Evolutionary conservation across 2,329 filamentous ascomycete genomes (phyloP).

Genomic region (Penicillium sp.): DNA sequence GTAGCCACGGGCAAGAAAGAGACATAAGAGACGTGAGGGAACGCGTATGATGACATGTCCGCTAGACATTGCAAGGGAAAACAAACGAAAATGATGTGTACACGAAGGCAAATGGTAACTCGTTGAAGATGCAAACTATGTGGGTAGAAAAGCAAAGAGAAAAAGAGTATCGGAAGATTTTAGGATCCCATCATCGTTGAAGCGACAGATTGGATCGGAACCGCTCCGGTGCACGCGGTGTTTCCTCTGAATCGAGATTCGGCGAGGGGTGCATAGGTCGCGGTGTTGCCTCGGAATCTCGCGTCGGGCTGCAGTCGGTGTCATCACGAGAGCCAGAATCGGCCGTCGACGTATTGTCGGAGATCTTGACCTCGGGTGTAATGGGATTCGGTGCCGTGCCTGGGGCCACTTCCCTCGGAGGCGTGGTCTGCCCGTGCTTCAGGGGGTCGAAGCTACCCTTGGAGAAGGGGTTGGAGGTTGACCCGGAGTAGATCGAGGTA

Average conservation of each 20-base stretch:
- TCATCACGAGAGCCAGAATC: constrained; percentile 17
- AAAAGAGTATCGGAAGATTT: constrained; percentile 4
- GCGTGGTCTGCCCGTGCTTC: constrained; percentile 31
- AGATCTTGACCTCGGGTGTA: constrained; percentile 19
- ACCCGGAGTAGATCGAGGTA: constrained; percentile 22
- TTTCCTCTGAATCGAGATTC: constrained; percentile 24
- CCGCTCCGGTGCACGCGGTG: constrained; percentile 27
- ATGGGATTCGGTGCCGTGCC: constrained; percentile 16
- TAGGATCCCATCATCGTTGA: not conserved
- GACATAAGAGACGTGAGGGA: constrained; percentile 27
- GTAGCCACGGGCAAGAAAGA: constrained; percentile 15
- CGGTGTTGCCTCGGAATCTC: constrained; percentile 35
- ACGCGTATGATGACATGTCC: constrained; percentile 19
- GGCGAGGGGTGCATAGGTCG: constrained; percentile 33
- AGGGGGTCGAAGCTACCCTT: constrained; percentile 10
- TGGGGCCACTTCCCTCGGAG: constrained; percentile 25
- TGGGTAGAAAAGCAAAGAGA: constrained; percentile 7
- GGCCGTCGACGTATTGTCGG: not conserved
- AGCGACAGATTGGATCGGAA: constrained; percentile 17
- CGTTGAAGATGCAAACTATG: constrained; percentile 11
- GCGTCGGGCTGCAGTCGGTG: constrained; percentile 21
- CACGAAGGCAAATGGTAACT: constrained; percentile 16
- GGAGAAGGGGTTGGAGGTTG: constrained; percentile 1
- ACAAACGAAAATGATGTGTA: constrained; percentile 18
- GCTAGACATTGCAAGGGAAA: constrained; percentile 10